phyloP scores from a whole-genome alignment of 2,329 filamentous ascomycete genomes.

The Neocucurbitaria cava region DNA sequence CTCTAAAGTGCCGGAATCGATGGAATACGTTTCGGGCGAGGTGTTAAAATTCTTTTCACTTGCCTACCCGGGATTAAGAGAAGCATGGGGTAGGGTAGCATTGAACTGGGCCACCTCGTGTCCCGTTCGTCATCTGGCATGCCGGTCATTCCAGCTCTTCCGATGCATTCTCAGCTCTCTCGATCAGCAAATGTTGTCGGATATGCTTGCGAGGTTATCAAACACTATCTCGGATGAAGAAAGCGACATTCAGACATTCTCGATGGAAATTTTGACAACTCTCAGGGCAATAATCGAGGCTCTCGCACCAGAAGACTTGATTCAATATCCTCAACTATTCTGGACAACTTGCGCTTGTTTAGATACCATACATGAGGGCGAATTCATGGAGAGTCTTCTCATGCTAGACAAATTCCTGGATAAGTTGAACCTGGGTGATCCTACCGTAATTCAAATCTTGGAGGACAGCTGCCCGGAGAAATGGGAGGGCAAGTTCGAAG shows the following conservation, averaged over 20 bases:
- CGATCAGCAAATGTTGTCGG: slow-evolving; percentile 92
- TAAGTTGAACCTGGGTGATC: slow-evolving; percentile 80
- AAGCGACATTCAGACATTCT: slow-evolving; percentile 91
- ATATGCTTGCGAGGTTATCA: slow-evolving; percentile 93
- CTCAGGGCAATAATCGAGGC: slow-evolving; percentile 90
- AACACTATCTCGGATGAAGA: slow-evolving; percentile 98
- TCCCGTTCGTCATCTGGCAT: slow-evolving; percentile 91
- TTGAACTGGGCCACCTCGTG: slow-evolving; percentile 97
- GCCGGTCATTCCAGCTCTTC: slow-evolving; percentile 97
- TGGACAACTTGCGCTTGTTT: slow-evolving; percentile 98
- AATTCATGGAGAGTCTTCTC: slow-evolving; percentile 88
- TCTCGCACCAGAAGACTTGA: slow-evolving; percentile 76
- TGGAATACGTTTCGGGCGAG: slow-evolving; percentile 82
- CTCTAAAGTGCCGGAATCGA: slow-evolving; percentile 83
- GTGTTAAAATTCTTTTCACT: slow-evolving; percentile 86
- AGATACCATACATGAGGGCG: slow-evolving; percentile 94
- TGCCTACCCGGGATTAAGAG: slow-evolving; percentile 83
- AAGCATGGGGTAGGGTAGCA: slow-evolving; percentile 88
- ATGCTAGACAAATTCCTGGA: slow-evolving; percentile 89
- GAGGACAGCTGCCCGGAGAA: slow-evolving; percentile 79
- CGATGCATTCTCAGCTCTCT: slow-evolving; percentile 89
- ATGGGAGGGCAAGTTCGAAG: slow-evolving; percentile 91
- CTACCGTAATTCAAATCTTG: slow-evolving; percentile 72
- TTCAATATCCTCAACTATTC: slow-evolving; percentile 94
- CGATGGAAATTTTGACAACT: slow-evolving; percentile 96